These are phyloP conservation scores for Barnettozyma populi DNA, from an alignment of 805 yeast genomes.

Conservation along the genomic window DNA sequence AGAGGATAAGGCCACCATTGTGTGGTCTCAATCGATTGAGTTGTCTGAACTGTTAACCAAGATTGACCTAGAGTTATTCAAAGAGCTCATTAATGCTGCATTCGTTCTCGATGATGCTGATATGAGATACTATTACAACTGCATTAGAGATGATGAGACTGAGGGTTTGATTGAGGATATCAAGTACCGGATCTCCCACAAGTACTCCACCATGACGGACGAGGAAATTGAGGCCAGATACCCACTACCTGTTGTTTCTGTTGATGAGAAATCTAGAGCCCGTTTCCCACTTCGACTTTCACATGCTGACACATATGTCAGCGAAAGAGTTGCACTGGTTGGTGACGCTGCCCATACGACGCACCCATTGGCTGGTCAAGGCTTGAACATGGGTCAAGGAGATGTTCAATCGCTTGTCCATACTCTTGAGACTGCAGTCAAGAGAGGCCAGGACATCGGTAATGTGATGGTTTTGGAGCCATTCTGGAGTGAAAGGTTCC, in stretches of 20 bases:
- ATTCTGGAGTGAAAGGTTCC: constrained; percentile 79
- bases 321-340: constrained; percentile 81
- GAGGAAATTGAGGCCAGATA: constrained; percentile 50
- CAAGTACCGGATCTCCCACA: constrained; percentile 56
- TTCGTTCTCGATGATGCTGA: constrained; percentile 76
- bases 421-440: constrained; percentile 64
- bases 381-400: constrained; percentile 94
- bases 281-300: constrained; percentile 82
- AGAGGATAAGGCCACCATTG: constrained; percentile 80
- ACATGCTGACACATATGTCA: constrained; percentile 86
- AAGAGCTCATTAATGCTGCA: constrained; percentile 77
- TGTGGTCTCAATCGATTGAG: constrained; percentile 86
- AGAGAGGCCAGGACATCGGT: constrained; percentile 87
- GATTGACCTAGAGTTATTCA: constrained; percentile 56
- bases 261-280: constrained; percentile 66
- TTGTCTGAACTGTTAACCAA: constrained; percentile 57
- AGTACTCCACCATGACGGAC: constrained; percentile 30
- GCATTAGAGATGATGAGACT: constrained; percentile 31
- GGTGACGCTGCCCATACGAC: constrained; percentile 99
- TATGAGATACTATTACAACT: constrained; percentile 58
- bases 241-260: constrained; percentile 61
- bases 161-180: constrained; percentile 60
- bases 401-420: constrained; percentile 71
- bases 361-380: constrained; percentile 97
- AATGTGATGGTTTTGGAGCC: constrained; percentile 75